phyloP scores from a whole-genome alignment of 2,329 filamentous ascomycete genomes.

The Aspergillus calidoustus region DNA sequence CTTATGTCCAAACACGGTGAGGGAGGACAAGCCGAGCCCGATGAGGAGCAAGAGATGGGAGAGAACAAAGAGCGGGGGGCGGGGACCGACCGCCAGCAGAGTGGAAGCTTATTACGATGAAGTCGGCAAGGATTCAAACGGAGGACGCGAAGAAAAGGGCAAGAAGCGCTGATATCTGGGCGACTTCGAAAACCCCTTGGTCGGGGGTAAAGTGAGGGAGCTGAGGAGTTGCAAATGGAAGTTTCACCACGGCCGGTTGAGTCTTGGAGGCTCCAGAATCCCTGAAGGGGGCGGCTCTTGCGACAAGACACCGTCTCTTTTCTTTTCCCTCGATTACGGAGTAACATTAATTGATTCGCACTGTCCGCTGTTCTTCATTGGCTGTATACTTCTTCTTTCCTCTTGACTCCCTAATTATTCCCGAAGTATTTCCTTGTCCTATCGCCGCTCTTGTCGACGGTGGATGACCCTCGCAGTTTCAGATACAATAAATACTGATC shows the following conservation, averaged over 20 bases:
- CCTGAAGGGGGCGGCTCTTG: conserved; percentile 20
- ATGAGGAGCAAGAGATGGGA: background rate
- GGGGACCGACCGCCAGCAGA: background rate
- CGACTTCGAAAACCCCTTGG: conserved; percentile 6
- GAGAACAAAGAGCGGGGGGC: conserved; percentile 7
- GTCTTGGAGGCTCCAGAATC: conserved; percentile 14
- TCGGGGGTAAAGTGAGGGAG: conserved; percentile 16
- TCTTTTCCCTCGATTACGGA: background rate
- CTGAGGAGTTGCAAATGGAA: conserved; percentile 19
- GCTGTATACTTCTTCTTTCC: background rate
- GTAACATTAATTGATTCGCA: background rate
- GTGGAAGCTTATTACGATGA: background rate
- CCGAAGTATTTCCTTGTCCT: background rate
- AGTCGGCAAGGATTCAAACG: background rate
- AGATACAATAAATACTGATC: background rate
- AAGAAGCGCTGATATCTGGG: conserved; percentile 11
- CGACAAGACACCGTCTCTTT: conserved; percentile 1
- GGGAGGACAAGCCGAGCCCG: conserved; percentile 9
- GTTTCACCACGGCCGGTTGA: conserved; percentile 21
- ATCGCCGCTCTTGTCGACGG: background rate
- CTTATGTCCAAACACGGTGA: conserved; percentile 19
- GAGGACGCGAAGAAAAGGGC: conserved; percentile 17
- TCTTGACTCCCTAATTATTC: background rate
- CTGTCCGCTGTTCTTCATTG: background rate
- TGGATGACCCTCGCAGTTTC: background rate